phyloP scores from a whole-genome alignment of 75 land plant species.

The Isoetes taiwanensis region DNA sequence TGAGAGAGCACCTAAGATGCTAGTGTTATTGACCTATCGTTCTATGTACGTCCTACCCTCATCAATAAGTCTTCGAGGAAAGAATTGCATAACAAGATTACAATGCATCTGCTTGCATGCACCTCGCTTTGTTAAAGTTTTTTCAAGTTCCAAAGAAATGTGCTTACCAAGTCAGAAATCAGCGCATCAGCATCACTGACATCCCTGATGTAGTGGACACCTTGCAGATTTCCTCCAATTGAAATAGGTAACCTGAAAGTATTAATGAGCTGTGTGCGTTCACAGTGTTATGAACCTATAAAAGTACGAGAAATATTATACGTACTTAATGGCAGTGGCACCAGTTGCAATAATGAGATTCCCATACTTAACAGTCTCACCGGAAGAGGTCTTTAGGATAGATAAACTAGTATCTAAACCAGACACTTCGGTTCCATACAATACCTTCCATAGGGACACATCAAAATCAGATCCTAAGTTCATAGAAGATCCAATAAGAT shows the following conservation, averaged over 20 bases:
- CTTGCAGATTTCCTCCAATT: slow-evolving; percentile 66
- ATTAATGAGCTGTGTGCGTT: background rate
- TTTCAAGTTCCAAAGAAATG: background rate
- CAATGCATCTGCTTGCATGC: too few species aligned
- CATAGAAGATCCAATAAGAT: background rate
- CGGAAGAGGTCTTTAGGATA: slow-evolving; percentile 53
- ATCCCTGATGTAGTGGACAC: slow-evolving; percentile 81
- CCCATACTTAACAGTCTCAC: slow-evolving; percentile 56
- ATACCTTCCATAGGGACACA: slow-evolving; percentile 35
- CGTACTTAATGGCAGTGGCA: slow-evolving; percentile 43
- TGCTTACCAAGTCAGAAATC: slow-evolving; percentile 45
- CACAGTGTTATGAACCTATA: background rate
- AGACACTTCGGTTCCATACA: slow-evolving; percentile 61
- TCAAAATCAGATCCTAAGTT: background rate
- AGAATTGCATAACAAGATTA: too few species aligned
- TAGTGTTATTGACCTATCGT: too few species aligned
- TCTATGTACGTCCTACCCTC: too few species aligned
- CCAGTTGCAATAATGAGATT: slow-evolving; percentile 82
- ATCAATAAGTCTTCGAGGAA: too few species aligned
- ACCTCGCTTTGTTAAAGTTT: background rate
- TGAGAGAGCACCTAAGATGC: too few species aligned
- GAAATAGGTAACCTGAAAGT: slow-evolving; percentile 46
- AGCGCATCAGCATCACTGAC: slow-evolving; percentile 77
- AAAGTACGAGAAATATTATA: background rate
- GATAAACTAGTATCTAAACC: slow-evolving; percentile 36